Conservation (phyloP, 495 filamentous ascomycete species). For the Physcia stellaris region DNA sequence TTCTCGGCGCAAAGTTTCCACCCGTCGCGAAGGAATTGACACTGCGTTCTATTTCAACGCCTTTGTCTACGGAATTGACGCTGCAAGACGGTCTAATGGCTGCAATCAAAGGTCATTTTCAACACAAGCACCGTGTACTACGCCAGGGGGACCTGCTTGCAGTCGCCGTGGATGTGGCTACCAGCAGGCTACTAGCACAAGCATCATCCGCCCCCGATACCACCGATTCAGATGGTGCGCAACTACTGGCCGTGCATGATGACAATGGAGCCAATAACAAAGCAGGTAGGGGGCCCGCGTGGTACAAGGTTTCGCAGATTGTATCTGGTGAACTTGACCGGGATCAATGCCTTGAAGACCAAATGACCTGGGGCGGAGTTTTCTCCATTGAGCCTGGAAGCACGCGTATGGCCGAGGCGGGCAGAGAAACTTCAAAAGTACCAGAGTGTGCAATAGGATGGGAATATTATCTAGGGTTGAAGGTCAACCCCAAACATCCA, state of each 20-base stretch:
- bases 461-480: conserved; percentile 74
- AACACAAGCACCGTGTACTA: conserved; percentile 60
- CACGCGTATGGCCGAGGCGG: conserved; percentile 79
- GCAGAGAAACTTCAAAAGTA: conserved; percentile 62
- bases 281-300: too few relatives aligned
- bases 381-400: conserved; percentile 68
- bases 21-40: conserved; percentile 85
- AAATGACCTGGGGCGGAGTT: conserved; percentile 69
- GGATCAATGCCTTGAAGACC: conserved; percentile 35
- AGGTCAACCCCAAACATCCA: conserved; percentile 35
- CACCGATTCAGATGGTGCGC: too few relatives aligned
- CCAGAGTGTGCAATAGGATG: conserved; percentile 59
- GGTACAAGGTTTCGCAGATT: conserved; percentile 77
- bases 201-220: conserved; percentile 4
- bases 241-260: too few relatives aligned
- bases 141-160: conserved; percentile 78
- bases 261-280: too few relatives aligned
- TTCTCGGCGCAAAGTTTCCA: conserved; percentile 47
- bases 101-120: conserved; percentile 75
- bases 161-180: conserved; percentile 56
- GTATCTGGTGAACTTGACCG: conserved; percentile 40
- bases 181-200: conserved; percentile 9
- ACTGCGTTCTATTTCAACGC: conserved; percentile 78
- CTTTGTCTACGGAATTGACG: conserved; percentile 67
- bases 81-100: conserved; percentile 74